Base-by-base conservation (phyloP, 257 asterid genomes). In the Ballota nigra region DNA sequence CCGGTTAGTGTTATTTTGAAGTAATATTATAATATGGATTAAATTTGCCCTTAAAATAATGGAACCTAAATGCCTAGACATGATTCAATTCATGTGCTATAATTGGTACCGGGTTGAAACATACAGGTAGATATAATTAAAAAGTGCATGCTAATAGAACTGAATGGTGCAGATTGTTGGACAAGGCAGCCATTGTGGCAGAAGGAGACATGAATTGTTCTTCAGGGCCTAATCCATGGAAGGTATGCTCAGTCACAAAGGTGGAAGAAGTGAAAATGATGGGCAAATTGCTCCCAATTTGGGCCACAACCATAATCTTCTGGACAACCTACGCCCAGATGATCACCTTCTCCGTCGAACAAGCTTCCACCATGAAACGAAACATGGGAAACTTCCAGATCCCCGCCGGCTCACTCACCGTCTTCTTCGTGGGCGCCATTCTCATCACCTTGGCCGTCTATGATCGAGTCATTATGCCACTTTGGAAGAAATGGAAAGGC, bases 271-370 rank as follows among this genome's bases (percentile, higher is more conserved):
- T 94, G 71, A 94, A 94, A 80, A 91, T 91, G 96, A 86, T 94
- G 90, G 91, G 68, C 0, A 76, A 88, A 63, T 58, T 94, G 65
- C 78, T 94, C 13, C 98, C 98, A 3, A 81, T 91, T 51, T 94
- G 98, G 98, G 96, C 98, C 4, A 94, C 97, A 5, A 94, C 98
- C 31, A 91, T 94, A 52, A 74, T 94, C 8, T 94, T 94, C 78
- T 94, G 98, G 98, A 94, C 98, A 22, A 86, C 86, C 7, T 94
- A 91, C 47, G 98, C 98, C 8, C 97, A 94, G 79, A 89, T 94
- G 97, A 94, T 91, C 9, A 91, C 97, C 6, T 94, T 91, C 72
- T 94, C 97, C 0, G 98, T 94, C 8, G 87, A 87, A 58, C 98
- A 94, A 80, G 98, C 98, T 0, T 78, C 91, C 51, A 87, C 98